phyloP scores from a whole-genome alignment of 78 protist species.

The Trichosphaerium sp. region DNA sequence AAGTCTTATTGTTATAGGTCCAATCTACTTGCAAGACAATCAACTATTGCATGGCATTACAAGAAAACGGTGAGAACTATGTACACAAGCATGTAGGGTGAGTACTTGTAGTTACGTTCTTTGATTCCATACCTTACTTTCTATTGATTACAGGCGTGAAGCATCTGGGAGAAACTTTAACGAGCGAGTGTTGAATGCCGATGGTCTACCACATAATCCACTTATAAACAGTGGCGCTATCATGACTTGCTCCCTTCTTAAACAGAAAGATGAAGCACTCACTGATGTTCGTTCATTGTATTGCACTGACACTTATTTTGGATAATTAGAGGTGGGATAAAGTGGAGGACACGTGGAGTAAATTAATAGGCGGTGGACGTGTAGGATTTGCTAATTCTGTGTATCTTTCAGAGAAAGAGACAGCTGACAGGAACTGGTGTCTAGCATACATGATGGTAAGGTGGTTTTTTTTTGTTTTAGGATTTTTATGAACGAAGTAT shows the following conservation, averaged over 20 bases:
- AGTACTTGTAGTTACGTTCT: not conserved
- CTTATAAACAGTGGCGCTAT: conserved; percentile 61
- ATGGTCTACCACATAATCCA: conserved; percentile 45
- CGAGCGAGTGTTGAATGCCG: conserved; percentile 1
- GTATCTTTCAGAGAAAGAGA: conserved; percentile 25
- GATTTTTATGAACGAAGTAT: too few species aligned
- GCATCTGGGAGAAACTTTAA: conserved; percentile 44
- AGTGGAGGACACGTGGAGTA: not conserved
- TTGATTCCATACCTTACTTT: conserved; percentile 27
- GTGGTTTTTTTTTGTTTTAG: not conserved
- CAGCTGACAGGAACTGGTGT: conserved; percentile 42
- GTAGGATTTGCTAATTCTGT: conserved; percentile 4
- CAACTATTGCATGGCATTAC: not conserved
- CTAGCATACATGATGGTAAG: conserved; percentile 30
- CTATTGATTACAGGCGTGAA: too few species aligned
- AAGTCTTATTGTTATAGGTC: conserved; percentile 17
- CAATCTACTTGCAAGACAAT: conserved; percentile 12
- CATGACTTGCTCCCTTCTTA: conserved; percentile 5
- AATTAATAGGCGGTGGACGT: conserved; percentile 9
- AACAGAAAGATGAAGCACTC: not conserved
- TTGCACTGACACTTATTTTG: not conserved
- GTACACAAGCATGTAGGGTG: not conserved
- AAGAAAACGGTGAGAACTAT: not conserved
- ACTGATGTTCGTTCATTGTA: not conserved
- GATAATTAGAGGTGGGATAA: not conserved